Evolutionary conservation across 768 basidiomycete species (phyloP).

Genomic region (Asterophora parasitica): DNA sequence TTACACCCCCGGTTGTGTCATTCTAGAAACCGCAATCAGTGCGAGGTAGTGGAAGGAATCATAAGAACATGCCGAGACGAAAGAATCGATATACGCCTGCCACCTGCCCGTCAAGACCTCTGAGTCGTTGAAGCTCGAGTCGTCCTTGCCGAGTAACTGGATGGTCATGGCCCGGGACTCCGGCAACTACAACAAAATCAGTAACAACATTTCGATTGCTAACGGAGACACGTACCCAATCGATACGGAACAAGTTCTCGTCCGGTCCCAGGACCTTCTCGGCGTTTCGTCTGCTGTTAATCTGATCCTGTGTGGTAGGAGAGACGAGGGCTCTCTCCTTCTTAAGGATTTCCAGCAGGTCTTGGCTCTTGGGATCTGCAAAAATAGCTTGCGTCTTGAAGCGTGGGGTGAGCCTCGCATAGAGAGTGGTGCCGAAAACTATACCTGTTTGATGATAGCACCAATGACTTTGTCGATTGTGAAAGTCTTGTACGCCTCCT

Average conservation of each 20-base stretch:
- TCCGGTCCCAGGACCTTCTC: constrained; percentile 72
- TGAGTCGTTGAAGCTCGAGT: constrained; percentile 68
- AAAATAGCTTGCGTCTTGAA: constrained; percentile 60
- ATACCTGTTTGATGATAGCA: constrained; percentile 83
- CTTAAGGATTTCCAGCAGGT: constrained; percentile 66
- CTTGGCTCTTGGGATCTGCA: constrained; percentile 66
- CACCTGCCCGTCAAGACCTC: constrained; percentile 74
- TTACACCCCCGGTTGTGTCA: constrained; percentile 52
- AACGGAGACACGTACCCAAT: constrained; percentile 51
- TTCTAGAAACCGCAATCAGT: constrained; percentile 31
- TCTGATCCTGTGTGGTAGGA: constrained; percentile 69
- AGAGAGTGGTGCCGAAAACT: constrained; percentile 9
- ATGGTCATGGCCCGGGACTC: constrained; percentile 64
- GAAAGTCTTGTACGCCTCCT: constrained; percentile 86
- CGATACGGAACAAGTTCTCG: constrained; percentile 74
- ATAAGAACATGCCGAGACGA: constrained; percentile 48
- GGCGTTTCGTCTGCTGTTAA: constrained; percentile 58
- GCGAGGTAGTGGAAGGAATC: neutral
- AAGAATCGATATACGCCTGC: constrained; percentile 77
- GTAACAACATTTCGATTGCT: neutral
- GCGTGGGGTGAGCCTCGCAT: too few relatives aligned
- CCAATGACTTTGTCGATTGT: constrained; percentile 92
- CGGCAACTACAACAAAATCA: constrained; percentile 41
- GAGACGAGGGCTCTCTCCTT: constrained; percentile 54
- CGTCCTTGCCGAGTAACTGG: constrained; percentile 77